Percentiles rank a stretch among this genome's conserved stretches.
These are phyloP conservation scores for Xylariomycetidae sp. DNA, from an alignment of 2,329 filamentous ascomycete species.

Conservation along the genomic window DNA sequence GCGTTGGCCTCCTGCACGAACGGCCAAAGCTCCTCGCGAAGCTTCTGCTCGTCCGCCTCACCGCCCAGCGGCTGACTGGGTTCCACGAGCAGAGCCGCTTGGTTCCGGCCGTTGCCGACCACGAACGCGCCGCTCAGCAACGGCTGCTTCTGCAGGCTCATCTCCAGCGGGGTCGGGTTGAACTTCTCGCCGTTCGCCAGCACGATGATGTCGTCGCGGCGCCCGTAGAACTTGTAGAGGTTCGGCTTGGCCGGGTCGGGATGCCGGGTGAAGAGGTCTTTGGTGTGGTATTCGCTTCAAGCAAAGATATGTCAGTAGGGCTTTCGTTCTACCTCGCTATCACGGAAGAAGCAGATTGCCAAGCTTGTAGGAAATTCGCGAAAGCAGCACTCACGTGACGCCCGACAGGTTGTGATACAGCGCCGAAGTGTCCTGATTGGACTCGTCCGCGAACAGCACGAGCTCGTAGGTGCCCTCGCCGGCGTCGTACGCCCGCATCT, in stretches of 20 bases:
- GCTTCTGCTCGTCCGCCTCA: background rate
- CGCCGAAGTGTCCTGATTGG: slow-evolving; percentile 11
- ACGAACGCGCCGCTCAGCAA: slow-evolving; percentile 17
- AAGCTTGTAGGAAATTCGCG: no score
- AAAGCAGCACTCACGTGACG: no score
- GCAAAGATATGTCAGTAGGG: no score
- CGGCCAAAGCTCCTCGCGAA: slow-evolving; percentile 4
- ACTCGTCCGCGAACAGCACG: slow-evolving; percentile 17
- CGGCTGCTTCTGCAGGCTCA: slow-evolving; percentile 5
- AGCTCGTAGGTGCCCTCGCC: slow-evolving; percentile 18
- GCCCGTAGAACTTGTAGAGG: slow-evolving; percentile 31
- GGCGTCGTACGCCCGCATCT: slow-evolving; percentile 13
- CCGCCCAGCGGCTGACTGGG: slow-evolving; percentile 7
- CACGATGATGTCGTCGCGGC: slow-evolving; percentile 36
- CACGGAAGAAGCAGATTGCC: no score
- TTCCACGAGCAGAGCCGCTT: slow-evolving; percentile 32
- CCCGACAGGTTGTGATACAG: slow-evolving; percentile 31
- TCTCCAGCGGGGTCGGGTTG: slow-evolving; percentile 3
- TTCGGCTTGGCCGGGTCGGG: slow-evolving; percentile 27
- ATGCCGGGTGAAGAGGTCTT: slow-evolving; percentile 32
- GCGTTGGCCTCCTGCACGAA: slow-evolving; percentile 5
- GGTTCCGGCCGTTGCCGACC: slow-evolving; percentile 28
- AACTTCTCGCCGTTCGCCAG: slow-evolving; percentile 35
- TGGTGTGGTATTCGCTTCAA: slow-evolving; percentile 30
- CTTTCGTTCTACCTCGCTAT: no score